Evolutionary conservation across 805 yeast species (phyloP), one percentile per base, ranked within the genome.

Genomic region (Jamesozyma gamospora): DNA sequence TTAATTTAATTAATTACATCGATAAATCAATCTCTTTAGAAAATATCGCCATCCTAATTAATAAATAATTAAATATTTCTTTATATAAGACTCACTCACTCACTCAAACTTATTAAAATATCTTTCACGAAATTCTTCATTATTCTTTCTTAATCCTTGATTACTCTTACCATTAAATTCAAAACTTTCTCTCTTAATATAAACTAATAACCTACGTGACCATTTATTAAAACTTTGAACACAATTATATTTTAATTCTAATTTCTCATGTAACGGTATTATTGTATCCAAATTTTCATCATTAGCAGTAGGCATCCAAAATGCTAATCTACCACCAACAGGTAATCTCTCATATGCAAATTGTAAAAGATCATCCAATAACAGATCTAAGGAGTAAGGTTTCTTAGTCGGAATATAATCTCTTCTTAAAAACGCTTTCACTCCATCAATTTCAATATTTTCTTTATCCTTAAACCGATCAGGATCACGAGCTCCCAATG

Each of bases 231-330:
- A 92, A 47, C 77, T 84, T 58, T 92, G 98, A 30, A 81, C 90
- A 44, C 94, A 69, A 43, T 79, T 76, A 48, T 82, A 77, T 35
- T 79, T 64, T 49, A 87, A 66, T 51, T 82, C 82, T 42, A 92
- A 60, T 32, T 72, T 74, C 44, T 74, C 69, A 60, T 92, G 96
- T 49, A 75, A 77, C 4, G 97, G 97, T 19, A 88, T 76, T 39
- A 71, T 66, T 34, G 82, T 75, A 41, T 70, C 74, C 28, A 75
- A 69, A 46, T 73, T 77, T 48, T 83, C 94, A 52, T 84, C 94
- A 56, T 88, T 87, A 1, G 96, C 94, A 1, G 94, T 82, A 0
- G 98, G 98, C 92, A 88, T 85, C 98, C 98, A 92, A 60, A 87
- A 88, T 21, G 92, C 84, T 28, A 92, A 67, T 46, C 97, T 67